These are phyloP conservation scores for Beta vulgaris DNA, from an alignment of 148 eudicot species.

Conservation along the genomic window DNA sequence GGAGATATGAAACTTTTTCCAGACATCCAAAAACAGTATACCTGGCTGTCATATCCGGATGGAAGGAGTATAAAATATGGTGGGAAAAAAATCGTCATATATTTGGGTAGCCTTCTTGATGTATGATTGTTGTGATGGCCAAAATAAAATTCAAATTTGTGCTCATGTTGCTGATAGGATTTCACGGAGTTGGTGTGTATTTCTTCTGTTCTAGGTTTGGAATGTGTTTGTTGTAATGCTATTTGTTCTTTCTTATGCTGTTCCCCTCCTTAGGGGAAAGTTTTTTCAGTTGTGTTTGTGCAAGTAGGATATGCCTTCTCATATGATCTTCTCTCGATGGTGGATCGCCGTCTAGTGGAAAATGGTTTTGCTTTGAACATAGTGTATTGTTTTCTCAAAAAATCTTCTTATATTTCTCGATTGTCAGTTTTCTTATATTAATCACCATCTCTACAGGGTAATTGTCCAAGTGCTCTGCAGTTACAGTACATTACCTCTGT, in stretches of 20 bases:
- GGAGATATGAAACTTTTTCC: no score
- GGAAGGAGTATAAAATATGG: not conserved
- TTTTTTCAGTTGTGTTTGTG: no score
- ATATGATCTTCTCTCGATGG: no score
- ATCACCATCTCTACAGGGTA: constrained; percentile 36
- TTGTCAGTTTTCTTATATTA: not conserved
- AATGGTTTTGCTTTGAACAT: no score
- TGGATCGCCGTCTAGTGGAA: no score
- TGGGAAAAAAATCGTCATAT: not conserved
- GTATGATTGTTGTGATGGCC: not conserved
- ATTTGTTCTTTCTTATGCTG: not conserved
- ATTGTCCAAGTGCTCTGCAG: constrained; percentile 87
- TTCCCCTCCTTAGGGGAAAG: no score
- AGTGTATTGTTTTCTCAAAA: no score
- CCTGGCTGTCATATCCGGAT: no score
- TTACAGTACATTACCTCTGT: constrained; percentile 85
- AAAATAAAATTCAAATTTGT: not conserved
- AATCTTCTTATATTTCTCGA: no score
- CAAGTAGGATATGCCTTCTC: not conserved
- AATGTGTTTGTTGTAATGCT: not conserved
- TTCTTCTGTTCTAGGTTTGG: not conserved
- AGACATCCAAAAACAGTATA: no score
- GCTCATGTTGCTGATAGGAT: not conserved
- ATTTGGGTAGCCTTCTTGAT: not conserved
- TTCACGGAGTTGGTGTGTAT: not conserved